A percentile compares a stretch with the other conserved stretches of the same genome.
Conservation (phyloP, 305 asterid species). For the Solanum hybrid region DNA sequence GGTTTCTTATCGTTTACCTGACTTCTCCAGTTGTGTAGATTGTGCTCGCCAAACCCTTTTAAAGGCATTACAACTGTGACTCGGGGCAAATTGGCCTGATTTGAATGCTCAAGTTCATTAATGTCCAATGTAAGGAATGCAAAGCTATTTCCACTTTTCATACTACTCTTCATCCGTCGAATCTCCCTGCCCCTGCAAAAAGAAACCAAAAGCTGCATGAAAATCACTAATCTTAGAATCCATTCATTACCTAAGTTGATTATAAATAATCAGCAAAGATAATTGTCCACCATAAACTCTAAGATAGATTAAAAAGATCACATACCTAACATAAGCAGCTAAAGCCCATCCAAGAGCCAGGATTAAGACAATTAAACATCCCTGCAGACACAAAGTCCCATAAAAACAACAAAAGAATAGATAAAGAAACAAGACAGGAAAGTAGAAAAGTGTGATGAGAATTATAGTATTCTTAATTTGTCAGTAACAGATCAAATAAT, state of each 20-base stretch:
- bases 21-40: slow-evolving; percentile 92
- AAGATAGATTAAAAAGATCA: background rate
- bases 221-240: background rate
- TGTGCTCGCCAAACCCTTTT: slow-evolving; percentile 97
- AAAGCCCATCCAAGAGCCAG: slow-evolving; percentile 95
- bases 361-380: slow-evolving; percentile 57
- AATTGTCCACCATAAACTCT: background rate
- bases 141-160: slow-evolving; percentile 58
- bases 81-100: slow-evolving; percentile 72
- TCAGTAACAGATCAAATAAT: background rate
- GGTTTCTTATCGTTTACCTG: slow-evolving; percentile 47
- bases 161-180: slow-evolving; percentile 45
- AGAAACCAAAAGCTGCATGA: slow-evolving; percentile 8
- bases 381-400: slow-evolving; percentile 35
- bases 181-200: slow-evolving; percentile 78
- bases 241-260: background rate
- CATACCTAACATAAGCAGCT: slow-evolving; percentile 89
- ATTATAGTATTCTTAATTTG: background rate
- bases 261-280: background rate
- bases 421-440: background rate
- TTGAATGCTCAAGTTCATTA: slow-evolving; percentile 80
- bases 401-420: background rate
- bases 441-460: background rate
- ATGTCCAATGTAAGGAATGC: slow-evolving; percentile 68
- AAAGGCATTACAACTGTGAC: slow-evolving; percentile 95